Evolutionary conservation across 257 asterid genomes (phyloP), one percentile per base, ranked within the genome.

Genomic region (Primulina tabacum): DNA sequence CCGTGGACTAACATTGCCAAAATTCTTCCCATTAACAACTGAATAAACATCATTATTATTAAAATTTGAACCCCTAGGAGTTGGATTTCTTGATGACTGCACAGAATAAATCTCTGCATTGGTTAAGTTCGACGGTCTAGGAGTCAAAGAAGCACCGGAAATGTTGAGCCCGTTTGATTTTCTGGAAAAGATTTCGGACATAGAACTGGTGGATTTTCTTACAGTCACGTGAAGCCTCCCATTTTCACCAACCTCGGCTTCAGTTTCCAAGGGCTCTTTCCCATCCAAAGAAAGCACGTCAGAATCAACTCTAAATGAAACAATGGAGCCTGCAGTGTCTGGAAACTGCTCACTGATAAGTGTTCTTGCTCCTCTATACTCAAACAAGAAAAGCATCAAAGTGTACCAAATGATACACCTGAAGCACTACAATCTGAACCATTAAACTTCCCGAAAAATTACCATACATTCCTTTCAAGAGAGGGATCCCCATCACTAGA

Each of bases 351-450:
- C 90, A 34, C 88, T 80, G 0, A 88, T 88, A 64, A 88, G 26
- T 81, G 86, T 59, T 69, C 66, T 82, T n/a, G 95, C 95, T 0
- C 87, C 92, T 69, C 92, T 77, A 65, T 56, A 88, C 78, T 88
- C 95, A 65, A 88, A 86, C 90, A 88, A 11, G 83, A 88, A 86
- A 24, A 88, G 95, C 95, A 88, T 84, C 84, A 88, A 26, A 29
- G 92, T 88, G 75, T 88, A 88, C 95, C 95, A 88, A 61, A 88
- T 86, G 32, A 88, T 88, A 67, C 95, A 86, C n/a, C 73, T 88
- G 95, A 4, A 88, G 82, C 0, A 88, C 95, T 7, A 88, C 92
- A 8, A 86, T 84, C 58, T 88, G 95, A 17, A 88, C 92, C 95
- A 88, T 88, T 8, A 88, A 76, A 8, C 80, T 77, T 37, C 92